These are phyloP conservation scores for Stephanodiscus minutulus DNA, from an alignment of 108 stramenopile genomes.

Conservation along the genomic window DNA sequence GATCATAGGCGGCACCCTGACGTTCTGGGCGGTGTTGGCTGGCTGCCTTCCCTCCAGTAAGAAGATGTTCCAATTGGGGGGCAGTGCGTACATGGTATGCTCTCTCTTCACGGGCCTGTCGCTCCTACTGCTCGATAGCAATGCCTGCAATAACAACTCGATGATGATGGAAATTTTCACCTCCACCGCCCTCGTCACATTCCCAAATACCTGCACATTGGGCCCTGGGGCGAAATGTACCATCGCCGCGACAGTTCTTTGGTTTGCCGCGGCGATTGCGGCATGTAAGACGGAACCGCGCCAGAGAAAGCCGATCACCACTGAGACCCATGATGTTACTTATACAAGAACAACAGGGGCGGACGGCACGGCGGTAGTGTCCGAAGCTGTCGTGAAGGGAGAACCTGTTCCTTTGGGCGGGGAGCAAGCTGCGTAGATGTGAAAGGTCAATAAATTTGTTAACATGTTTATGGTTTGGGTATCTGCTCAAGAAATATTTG, in stretches of 20 bases:
- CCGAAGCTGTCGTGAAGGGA: constrained; percentile 46
- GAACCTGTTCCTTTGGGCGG: constrained; percentile 26
- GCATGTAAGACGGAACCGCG: constrained; percentile 40
- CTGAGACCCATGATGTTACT: constrained; percentile 45
- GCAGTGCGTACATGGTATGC: constrained; percentile 31
- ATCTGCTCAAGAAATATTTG: too few species aligned
- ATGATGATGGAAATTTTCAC: background rate
- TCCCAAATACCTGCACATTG: constrained; percentile 28
- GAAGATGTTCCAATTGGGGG: constrained; percentile 9
- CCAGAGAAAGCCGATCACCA: constrained; percentile 26
- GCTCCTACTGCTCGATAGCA: constrained; percentile 47
- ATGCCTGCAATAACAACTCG: constrained; percentile 46
- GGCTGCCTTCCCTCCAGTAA: constrained; percentile 24
- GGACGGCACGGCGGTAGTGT: constrained; percentile 43
- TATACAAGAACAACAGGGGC: constrained; percentile 42
- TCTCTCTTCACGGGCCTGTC: constrained; percentile 53
- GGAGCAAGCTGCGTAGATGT: background rate
- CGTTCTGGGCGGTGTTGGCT: constrained; percentile 40
- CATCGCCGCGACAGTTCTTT: constrained; percentile 47
- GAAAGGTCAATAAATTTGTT: too few species aligned
- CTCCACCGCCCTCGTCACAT: background rate
- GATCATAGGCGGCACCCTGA: constrained; percentile 45
- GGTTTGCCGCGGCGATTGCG: constrained; percentile 44
- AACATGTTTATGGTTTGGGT: too few species aligned
- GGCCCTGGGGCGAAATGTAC: constrained; percentile 36